Conservation (phyloP, 140 eudicot species). For the Oenanthe javanica region DNA sequence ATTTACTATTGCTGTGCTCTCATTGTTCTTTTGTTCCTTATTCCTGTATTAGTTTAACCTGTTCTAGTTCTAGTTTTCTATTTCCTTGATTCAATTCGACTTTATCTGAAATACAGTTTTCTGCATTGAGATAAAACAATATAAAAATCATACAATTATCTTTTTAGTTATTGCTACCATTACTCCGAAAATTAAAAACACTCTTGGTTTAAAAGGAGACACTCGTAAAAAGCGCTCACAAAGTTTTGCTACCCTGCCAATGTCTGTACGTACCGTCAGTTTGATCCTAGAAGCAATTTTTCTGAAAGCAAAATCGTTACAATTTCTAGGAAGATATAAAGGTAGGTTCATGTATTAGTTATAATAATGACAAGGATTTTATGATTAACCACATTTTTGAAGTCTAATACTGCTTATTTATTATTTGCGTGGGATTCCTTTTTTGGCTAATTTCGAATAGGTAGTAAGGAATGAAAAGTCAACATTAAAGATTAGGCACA, state of each 20-base stretch:
- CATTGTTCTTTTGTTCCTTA: not conserved
- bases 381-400: not conserved
- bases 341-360: constrained; percentile 32
- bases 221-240: constrained; percentile 48
- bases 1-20: not conserved
- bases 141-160: not conserved
- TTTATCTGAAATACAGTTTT: not conserved
- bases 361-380: not conserved
- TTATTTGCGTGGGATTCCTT: not conserved
- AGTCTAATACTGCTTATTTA: not conserved
- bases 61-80: not conserved
- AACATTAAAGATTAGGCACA: not conserved
- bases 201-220: constrained; percentile 46
- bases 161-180: constrained; percentile 41
- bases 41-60: not conserved
- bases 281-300: constrained; percentile 76
- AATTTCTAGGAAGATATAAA: constrained; percentile 62
- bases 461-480: not conserved
- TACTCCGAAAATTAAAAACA: constrained; percentile 61
- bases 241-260: constrained; percentile 38
- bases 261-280: constrained; percentile 68
- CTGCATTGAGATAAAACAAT: not conserved
- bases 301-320: constrained; percentile 78
- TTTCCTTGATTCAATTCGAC: not conserved
- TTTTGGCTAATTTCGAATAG: not conserved